Evolutionary conservation across 2,329 filamentous ascomycete species (phyloP), one percentile per base, ranked within the genome.

Genomic region (Lasiodiplodia hormozganensis): DNA sequence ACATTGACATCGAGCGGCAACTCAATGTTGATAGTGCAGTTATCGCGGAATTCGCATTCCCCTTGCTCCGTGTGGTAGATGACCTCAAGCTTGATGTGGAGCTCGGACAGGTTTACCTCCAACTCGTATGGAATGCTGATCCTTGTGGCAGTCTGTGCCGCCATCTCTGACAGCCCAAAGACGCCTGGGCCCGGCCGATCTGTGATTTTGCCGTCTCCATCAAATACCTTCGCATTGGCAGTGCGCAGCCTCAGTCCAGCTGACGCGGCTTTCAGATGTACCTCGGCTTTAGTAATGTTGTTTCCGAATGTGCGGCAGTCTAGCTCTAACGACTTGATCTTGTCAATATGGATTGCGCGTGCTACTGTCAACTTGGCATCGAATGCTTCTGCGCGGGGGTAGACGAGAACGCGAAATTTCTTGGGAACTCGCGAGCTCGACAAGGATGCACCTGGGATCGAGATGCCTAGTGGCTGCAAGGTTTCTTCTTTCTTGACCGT

Each of bases 1-100:
- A 99, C 96, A 72, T 98, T 98, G 70, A 99, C 96, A 3, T 95
- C 94, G 3, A 99, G 85, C 0, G 93, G 92, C 4, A 99, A 84
- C 1, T 91, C 87, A 1, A 96, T 90, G 2, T 90, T 86, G 23
- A 96, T 85, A 3, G 85, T 87, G 23, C 87, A 86, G 8, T 85
- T 84, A 18, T 86, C 87, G 18, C 88, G 86, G 76, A 90, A 91
- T 66, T 85, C 84, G 71, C 93, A 92, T 8, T 82, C 84, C 2
- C 90, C 91, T 2, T 87, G 81, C 0, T 88, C 83, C 0, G 92
- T 94, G 2, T 86, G 86, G 75, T 96, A 97, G 0, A 83, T 85
- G 11, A 94, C 84, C 71, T 97, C 94, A n/a, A 95, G 80, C 70
- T 89, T 90, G 67, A 95, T 85, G 0, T 89, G 86, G 1, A 97